Conservation (phyloP, 345 rosid genomes). For the Populus ilicifolia region DNA sequence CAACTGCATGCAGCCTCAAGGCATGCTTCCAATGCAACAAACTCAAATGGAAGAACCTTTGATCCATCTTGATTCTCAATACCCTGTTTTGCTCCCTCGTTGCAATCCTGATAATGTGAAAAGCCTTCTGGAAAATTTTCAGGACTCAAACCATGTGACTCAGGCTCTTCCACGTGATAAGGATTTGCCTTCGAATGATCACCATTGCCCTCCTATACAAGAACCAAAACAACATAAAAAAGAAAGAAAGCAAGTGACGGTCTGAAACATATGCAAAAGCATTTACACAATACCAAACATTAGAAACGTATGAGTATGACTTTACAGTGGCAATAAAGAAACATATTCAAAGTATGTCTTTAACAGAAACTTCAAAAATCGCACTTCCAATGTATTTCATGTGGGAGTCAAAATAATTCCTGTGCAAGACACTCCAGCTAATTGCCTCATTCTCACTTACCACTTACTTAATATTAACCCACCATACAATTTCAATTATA, state of each 20-base stretch:
- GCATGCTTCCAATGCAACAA: constrained; percentile 66
- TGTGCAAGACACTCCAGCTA: background rate
- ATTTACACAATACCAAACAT: background rate
- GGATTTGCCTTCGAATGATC: constrained; percentile 43
- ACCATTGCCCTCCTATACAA: constrained; percentile 49
- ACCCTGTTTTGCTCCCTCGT: constrained; percentile 51
- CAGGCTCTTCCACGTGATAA: constrained; percentile 40
- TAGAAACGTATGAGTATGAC: background rate
- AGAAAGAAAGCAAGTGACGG: background rate
- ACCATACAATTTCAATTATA: background rate
- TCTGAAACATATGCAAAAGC: background rate
- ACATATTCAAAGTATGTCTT: background rate
- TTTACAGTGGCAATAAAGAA: background rate
- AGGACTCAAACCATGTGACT: constrained; percentile 27
- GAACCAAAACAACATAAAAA: background rate
- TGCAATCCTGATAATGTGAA: constrained; percentile 28
- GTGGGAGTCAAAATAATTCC: background rate
- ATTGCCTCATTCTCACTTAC: background rate
- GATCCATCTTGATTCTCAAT: constrained; percentile 56
- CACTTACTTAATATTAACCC: background rate
- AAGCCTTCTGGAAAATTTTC: constrained; percentile 28
- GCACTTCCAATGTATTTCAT: background rate
- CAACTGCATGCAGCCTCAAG: constrained; percentile 71
- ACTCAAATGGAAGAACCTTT: constrained; percentile 61
- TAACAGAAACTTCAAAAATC: background rate